Percentiles rank a stretch among this genome's conserved stretches.
Conservation (phyloP, 306 rosid genomes). For the Hylodesmum podocarpum region DNA sequence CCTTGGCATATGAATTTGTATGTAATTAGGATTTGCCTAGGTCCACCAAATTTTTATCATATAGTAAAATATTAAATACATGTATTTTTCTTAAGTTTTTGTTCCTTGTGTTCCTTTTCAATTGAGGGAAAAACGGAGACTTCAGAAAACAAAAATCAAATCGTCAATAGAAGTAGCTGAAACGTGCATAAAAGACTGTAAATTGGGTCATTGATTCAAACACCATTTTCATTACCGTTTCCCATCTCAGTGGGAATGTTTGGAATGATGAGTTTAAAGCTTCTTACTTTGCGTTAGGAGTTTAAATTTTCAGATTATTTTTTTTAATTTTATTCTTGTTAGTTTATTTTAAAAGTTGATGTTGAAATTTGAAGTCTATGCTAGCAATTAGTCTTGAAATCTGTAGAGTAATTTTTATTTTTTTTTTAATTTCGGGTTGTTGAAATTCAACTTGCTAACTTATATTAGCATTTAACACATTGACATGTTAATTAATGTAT, state of each 20-base stretch:
- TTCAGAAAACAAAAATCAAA: conserved; percentile 4
- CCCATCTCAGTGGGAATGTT: neutral
- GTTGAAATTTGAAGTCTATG: no score
- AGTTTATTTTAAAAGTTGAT: no score
- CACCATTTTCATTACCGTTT: neutral
- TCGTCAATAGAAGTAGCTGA: neutral
- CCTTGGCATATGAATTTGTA: conserved; percentile 12
- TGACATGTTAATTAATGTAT: no score
- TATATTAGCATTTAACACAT: no score
- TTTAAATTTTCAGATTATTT: no score
- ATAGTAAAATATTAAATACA: conserved; percentile 12
- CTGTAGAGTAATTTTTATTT: no score
- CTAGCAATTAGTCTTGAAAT: no score
- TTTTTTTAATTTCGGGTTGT: no score
- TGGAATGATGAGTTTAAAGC: no score
- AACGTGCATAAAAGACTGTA: conserved; percentile 1
- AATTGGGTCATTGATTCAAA: neutral
- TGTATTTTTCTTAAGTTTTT: neutral
- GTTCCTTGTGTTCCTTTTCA: neutral
- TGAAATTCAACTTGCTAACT: no score
- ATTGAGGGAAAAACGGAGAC: neutral
- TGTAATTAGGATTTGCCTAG: neutral
- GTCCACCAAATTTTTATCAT: neutral
- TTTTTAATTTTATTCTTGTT: no score
- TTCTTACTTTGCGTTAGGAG: no score